Percentiles rank a stretch among this genome's conserved stretches.
phyloP scores from a whole-genome alignment of 345 rosid genomes.

The Eutrema japonicum region DNA sequence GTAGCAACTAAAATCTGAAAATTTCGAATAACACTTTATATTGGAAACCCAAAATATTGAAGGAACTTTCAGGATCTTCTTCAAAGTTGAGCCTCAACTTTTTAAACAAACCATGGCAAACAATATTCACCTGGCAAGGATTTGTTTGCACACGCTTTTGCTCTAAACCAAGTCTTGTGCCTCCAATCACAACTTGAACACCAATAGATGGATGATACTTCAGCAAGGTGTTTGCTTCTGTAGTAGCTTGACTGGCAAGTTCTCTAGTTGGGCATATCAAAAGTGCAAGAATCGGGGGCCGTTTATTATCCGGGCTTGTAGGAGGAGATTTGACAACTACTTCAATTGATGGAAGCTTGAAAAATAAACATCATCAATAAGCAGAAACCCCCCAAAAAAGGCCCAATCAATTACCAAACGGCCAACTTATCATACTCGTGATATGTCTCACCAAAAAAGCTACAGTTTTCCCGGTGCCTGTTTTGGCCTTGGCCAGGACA shows the following conservation, averaged over 20 bases:
- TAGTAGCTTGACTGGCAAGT: conserved; percentile 93
- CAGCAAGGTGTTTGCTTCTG: conserved; percentile 77
- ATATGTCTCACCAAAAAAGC: conserved; percentile 86
- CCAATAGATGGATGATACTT: conserved; percentile 92
- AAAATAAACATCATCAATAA: conserved; percentile 27
- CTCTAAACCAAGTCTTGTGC: conserved; percentile 85
- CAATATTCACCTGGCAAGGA: conserved; percentile 78
- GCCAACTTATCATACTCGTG: conserved; percentile 14
- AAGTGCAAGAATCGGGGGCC: conserved; percentile 82
- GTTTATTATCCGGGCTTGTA: conserved; percentile 65
- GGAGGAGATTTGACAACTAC: conserved; percentile 73
- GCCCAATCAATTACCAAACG: background rate
- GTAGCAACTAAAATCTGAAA: conserved; percentile 91
- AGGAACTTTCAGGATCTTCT: background rate
- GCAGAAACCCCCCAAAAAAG: conserved; percentile 3
- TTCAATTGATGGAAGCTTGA: conserved; percentile 96
- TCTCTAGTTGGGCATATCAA: conserved; percentile 96
- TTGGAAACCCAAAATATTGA: background rate
- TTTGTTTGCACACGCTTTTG: conserved; percentile 91
- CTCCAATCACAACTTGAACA: conserved; percentile 99
- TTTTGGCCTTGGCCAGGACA: conserved; percentile 96
- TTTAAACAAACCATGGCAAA: conserved; percentile 7
- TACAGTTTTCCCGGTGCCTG: conserved; percentile 96
- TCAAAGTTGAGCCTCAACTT: background rate
- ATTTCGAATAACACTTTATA: conserved; percentile 14